Evolutionary conservation across 2,329 filamentous ascomycete genomes (phyloP).

Genomic region (Tolypocladium sp.): DNA sequence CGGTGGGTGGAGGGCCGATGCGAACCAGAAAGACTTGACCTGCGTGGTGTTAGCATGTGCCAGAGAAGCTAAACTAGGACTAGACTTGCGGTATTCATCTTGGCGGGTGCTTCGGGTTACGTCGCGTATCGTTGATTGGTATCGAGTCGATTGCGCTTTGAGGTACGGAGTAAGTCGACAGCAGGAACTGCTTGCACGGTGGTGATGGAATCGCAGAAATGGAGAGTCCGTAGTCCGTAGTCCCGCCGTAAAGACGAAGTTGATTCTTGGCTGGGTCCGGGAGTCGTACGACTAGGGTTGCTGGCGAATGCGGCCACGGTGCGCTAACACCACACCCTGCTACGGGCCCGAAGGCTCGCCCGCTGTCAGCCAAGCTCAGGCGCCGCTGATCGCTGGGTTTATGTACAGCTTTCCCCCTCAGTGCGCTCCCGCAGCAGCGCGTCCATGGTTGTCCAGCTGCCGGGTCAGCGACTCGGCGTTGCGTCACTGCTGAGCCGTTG

Average conservation of each 20-base stretch:
- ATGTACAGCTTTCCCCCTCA: too few species aligned
- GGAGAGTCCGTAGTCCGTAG: not conserved
- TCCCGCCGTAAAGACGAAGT: not conserved
- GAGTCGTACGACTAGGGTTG: not conserved
- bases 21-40: slow-evolving; percentile 60
- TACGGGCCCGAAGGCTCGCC: too few species aligned
- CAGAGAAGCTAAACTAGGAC: not conserved
- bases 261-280: not conserved
- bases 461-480: not conserved
- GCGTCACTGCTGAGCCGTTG: not conserved
- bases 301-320: not conserved
- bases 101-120: slow-evolving; percentile 5
- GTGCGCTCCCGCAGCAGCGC: too few species aligned
- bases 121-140: not conserved
- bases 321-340: not conserved
- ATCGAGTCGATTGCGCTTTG: not conserved
- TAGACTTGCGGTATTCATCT: slow-evolving; percentile 46
- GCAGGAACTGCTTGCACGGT: not conserved
- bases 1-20: not conserved
- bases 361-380: too few species aligned
- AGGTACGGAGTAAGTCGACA: too few species aligned
- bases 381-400: too few species aligned
- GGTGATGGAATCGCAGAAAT: not conserved
- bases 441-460: too few species aligned
- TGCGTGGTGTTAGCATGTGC: slow-evolving; percentile 17